Conservation (phyloP, 2,329 filamentous ascomycete genomes). For the Pseudomassariella vexata region DNA sequence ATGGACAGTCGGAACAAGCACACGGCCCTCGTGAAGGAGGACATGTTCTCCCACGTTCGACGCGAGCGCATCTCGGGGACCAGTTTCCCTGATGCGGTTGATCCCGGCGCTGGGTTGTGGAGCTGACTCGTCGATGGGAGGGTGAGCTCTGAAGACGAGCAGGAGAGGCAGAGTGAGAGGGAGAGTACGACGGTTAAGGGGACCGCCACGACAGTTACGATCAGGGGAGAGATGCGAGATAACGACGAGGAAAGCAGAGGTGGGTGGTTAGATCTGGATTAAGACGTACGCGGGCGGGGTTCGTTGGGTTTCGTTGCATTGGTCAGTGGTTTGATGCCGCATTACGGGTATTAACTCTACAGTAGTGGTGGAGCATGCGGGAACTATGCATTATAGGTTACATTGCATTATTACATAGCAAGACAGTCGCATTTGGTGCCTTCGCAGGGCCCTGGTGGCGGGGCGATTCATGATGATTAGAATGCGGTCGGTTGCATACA, state of each 20-base stretch:
- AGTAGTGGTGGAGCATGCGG: too few species aligned
- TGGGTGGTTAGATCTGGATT: neutral
- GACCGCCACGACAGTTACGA: too few species aligned
- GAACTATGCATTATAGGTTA: too few species aligned
- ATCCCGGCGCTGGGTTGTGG: slow-evolving; percentile 1
- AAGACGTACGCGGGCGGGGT: too few species aligned
- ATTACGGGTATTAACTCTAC: too few species aligned
- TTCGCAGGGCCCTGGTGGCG: too few species aligned
- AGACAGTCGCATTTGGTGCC: too few species aligned
- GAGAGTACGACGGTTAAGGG: neutral
- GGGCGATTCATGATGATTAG: too few species aligned
- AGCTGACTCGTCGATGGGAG: slow-evolving; percentile 2
- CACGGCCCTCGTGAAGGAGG: slow-evolving; percentile 4
- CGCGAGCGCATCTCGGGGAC: slow-evolving; percentile 3
- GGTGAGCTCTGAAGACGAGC: slow-evolving; percentile 2
- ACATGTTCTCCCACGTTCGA: slow-evolving; percentile 3
- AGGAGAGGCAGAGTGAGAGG: neutral
- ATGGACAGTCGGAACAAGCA: neutral
- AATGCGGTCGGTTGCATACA: too few species aligned
- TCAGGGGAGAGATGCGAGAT: neutral
- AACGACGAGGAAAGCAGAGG: neutral
- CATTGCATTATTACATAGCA: too few species aligned
- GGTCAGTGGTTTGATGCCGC: too few species aligned
- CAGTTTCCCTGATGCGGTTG: neutral
- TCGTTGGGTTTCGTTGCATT: too few species aligned